Evolutionary conservation across 2,329 filamentous ascomycete species (phyloP).

Genomic region (Xylaria sp.): DNA sequence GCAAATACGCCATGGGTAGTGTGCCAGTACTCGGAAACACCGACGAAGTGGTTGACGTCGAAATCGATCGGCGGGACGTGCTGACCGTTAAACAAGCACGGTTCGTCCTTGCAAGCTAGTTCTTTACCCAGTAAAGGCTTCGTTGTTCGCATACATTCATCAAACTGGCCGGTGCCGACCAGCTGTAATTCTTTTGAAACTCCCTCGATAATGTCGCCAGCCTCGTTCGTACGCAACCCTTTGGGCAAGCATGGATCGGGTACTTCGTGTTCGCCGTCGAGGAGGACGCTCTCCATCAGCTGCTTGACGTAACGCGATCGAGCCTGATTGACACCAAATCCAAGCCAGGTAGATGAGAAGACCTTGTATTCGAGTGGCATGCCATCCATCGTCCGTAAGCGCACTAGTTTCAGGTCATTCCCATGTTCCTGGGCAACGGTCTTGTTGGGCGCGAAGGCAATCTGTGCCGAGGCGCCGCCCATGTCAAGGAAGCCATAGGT

Average conservation of each 20-base stretch:
- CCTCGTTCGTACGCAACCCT: slow-evolving; percentile 66
- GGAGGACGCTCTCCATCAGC: slow-evolving; percentile 62
- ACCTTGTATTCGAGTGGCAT: slow-evolving; percentile 74
- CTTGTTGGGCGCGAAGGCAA: slow-evolving; percentile 90
- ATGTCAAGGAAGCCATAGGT: slow-evolving; percentile 98
- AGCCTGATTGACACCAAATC: slow-evolving; percentile 94
- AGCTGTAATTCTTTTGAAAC: slow-evolving; percentile 48
- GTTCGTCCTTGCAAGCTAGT: slow-evolving; percentile 71
- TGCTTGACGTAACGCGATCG: slow-evolving; percentile 76
- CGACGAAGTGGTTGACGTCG: slow-evolving; percentile 93
- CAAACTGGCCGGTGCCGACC: slow-evolving; percentile 79
- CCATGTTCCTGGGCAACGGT: slow-evolving; percentile 88
- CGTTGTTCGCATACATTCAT: slow-evolving; percentile 75
- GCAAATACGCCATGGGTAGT: slow-evolving; percentile 93
- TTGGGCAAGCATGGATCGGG: slow-evolving; percentile 87
- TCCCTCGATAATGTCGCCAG: slow-evolving; percentile 53
- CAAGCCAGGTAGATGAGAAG: slow-evolving; percentile 94
- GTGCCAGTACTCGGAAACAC: slow-evolving; percentile 98
- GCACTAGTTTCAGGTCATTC: slow-evolving; percentile 79
- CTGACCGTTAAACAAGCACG: slow-evolving; percentile 84
- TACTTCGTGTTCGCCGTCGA: slow-evolving; percentile 57
- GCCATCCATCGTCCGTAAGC: slow-evolving; percentile 79
- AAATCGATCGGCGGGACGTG: slow-evolving; percentile 96
- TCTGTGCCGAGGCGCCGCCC: slow-evolving; percentile 96
- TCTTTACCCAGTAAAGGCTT: slow-evolving; percentile 88